phyloP scores from a whole-genome alignment of 306 rosid genomes.

The Datisca glomerata region DNA sequence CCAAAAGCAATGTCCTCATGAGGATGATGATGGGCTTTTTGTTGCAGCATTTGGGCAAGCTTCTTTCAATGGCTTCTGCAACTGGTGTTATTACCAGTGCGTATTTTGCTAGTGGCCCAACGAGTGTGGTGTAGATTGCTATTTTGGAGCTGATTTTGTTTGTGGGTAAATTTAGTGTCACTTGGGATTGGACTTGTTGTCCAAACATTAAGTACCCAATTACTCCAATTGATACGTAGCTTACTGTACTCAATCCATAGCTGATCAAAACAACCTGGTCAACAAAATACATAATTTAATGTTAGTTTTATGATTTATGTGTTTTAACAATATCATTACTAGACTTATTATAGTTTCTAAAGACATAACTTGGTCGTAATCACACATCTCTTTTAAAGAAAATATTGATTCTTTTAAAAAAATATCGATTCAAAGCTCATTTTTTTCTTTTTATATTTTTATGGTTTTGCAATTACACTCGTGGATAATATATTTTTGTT shows the following conservation, averaged over 20 bases:
- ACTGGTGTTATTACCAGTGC: constrained; percentile 9
- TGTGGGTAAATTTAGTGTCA: constrained; percentile 9
- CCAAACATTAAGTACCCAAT: constrained; percentile 14
- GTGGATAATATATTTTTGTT: no score
- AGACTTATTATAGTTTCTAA: no score
- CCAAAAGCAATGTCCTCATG: neutral
- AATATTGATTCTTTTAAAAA: no score
- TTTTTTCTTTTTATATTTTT: no score
- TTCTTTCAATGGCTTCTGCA: constrained; percentile 9
- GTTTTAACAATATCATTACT: no score
- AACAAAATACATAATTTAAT: neutral
- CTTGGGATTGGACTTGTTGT: neutral
- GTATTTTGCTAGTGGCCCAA: constrained; percentile 8
- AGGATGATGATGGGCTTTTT: neutral
- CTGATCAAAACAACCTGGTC: constrained; percentile 1
- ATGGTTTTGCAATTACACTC: no score
- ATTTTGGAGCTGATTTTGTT: constrained; percentile 5
- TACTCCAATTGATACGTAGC: constrained; percentile 7
- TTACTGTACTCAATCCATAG: neutral
- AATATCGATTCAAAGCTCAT: no score
- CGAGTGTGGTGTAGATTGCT: constrained; percentile 10
- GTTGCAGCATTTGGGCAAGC: neutral
- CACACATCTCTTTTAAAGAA: no score
- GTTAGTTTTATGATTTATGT: no score
- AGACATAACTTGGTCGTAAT: no score